phyloP scores from a whole-genome alignment of 352 stramenopile species.

The Phytophthora multivora region DNA sequence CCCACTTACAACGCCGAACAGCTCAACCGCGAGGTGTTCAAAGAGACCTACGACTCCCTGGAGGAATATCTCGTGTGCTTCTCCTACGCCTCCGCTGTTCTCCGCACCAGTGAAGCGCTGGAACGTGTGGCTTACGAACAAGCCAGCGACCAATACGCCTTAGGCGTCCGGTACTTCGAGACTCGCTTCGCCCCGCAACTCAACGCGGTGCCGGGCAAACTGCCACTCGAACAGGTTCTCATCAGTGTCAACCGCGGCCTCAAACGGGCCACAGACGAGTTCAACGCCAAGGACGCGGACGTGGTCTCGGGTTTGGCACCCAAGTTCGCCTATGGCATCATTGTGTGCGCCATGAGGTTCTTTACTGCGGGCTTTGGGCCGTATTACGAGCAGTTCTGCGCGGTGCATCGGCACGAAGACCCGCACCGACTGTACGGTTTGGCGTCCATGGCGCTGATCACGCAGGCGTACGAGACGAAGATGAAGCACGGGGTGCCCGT shows the following conservation, averaged over 20 bases:
- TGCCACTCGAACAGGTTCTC: conserved; percentile 80
- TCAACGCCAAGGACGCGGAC: conserved; percentile 59
- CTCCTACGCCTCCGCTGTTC: conserved; percentile 68
- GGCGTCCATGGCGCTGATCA: conserved; percentile 84
- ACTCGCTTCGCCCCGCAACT: conserved; percentile 87
- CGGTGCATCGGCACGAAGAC: conserved; percentile 79
- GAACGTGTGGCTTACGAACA: conserved; percentile 90
- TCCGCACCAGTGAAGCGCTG: conserved; percentile 62
- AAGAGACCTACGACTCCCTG: conserved; percentile 78
- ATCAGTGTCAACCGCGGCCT: conserved; percentile 66
- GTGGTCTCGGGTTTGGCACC: conserved; percentile 60
- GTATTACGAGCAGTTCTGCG: conserved; percentile 87
- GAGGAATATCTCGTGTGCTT: conserved; percentile 90
- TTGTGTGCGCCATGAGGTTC: conserved; percentile 90
- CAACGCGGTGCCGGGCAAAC: conserved; percentile 57
- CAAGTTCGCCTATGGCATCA: conserved; percentile 84
- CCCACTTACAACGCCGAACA: conserved; percentile 76
- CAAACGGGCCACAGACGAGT: conserved; percentile 67
- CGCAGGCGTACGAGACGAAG: conserved; percentile 78
- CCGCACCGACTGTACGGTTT: conserved; percentile 76
- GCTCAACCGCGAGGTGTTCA: conserved; percentile 73
- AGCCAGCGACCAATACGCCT: conserved; percentile 71
- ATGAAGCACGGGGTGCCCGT: conserved; percentile 67
- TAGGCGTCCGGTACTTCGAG: conserved; percentile 89
- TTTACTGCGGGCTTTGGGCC: conserved; percentile 81